Evolutionary conservation across 768 basidiomycete species (phyloP), one percentile per base, ranked within the genome.

Genomic region (Boletus rubroflammeus): DNA sequence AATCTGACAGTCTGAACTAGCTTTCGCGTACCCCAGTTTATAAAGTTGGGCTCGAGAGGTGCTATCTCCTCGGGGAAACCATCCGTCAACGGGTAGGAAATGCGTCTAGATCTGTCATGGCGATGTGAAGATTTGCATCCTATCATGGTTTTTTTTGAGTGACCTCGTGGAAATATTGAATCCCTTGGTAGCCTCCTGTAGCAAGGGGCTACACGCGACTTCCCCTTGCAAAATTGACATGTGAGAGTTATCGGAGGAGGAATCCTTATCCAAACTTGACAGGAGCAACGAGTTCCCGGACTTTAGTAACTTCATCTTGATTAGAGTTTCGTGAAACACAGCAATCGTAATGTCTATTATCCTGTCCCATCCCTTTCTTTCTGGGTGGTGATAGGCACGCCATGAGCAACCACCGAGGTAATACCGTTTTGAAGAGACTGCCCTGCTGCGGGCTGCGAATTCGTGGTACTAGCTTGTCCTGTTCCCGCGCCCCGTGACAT

Each of bases 401-500:
- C 32, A 23, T 51, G 47, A 41, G 53, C 19, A 31, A 35, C 47
- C 17, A 46, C 59, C 10, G 62, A 48, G 19, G 60, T 11, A 31
- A 42, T 31, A 35, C 60, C 58, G 4, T 64, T 67, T 42, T 55
- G 60, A 39, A 39, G 38, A 31, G 60, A 21, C 14, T 62, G 67
- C 21, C 48, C 56, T 32, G 43, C 35, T 15, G 43, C n/a, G n/a
- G 61, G 49, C 45, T 55, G 54, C 25, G 53, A 17, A 29, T 23
- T 63, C 19, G 59, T 47, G 28, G 54, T 17, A 34, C 44, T 58
- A 14, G 57, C 29, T 39, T 70, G 64, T 17, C 64, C 64, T 40
- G 70, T 55, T 39, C 59, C 62, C 23, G 54, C 26, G 6, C 72
- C 67, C 58, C 80, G 76, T 26, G 81, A 77, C 77, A 88, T 84